These are phyloP conservation scores for Xylaria sp. DNA, from an alignment of 2,329 filamentous ascomycete species.

Conservation along the genomic window DNA sequence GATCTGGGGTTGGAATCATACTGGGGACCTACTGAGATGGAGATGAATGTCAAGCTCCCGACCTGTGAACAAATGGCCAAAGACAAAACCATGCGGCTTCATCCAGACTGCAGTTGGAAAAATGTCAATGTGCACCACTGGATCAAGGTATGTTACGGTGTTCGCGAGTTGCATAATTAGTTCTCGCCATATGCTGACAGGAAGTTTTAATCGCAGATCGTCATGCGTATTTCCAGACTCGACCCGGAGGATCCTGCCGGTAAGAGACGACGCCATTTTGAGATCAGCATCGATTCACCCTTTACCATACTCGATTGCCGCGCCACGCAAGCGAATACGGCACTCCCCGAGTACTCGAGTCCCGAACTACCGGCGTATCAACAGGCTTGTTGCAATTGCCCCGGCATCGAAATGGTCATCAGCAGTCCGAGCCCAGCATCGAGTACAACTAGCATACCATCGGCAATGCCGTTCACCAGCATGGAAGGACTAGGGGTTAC, in stretches of 20 bases:
- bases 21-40: conserved; percentile 86
- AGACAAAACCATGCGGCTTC: conserved; percentile 59
- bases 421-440: conserved; percentile 65
- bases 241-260: conserved; percentile 69
- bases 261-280: conserved; percentile 78
- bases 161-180: background rate
- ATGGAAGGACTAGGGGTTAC: conserved; percentile 32
- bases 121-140: conserved; percentile 93
- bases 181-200: background rate
- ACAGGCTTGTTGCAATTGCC: conserved; percentile 49
- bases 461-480: conserved; percentile 32
- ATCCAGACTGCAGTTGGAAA: conserved; percentile 89
- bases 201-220: conserved; percentile 53
- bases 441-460: conserved; percentile 45
- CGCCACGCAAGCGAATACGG: conserved; percentile 85
- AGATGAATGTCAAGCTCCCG: conserved; percentile 87
- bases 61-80: conserved; percentile 82
- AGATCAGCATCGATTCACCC: conserved; percentile 93
- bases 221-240: conserved; percentile 82
- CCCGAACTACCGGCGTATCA: conserved; percentile 47
- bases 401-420: conserved; percentile 41
- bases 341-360: conserved; percentile 69
- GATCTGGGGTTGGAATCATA: conserved; percentile 64
- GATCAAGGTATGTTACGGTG: conserved; percentile 67
- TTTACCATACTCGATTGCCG: conserved; percentile 91